Conservation (phyloP, 2,329 filamentous ascomycete species). For the Venturia effusa region DNA sequence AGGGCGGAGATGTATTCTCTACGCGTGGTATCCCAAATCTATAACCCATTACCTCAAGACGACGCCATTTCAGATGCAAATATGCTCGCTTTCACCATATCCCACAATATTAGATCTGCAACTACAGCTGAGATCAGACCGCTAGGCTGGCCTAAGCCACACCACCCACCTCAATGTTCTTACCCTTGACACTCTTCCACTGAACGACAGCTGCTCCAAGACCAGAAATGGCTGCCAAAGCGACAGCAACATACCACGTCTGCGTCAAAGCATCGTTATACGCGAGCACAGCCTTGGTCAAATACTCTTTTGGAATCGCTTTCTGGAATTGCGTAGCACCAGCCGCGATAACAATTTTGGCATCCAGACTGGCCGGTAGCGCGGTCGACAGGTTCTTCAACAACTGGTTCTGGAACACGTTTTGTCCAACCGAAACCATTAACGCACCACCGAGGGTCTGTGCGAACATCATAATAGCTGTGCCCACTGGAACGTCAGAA, state of each 20-base stretch:
- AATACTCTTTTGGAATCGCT: constrained; percentile 38
- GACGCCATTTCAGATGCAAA: background rate
- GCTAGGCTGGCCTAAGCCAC: background rate
- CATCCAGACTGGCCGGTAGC: constrained; percentile 29
- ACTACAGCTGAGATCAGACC: background rate
- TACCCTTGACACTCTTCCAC: constrained; percentile 57
- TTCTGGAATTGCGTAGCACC: constrained; percentile 50
- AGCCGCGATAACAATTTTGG: constrained; percentile 30
- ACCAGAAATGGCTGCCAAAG: constrained; percentile 42
- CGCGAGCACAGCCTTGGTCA: constrained; percentile 45
- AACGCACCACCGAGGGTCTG: constrained; percentile 38
- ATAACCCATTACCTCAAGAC: background rate
- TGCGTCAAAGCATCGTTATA: constrained; percentile 53
- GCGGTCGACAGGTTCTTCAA: constrained; percentile 28
- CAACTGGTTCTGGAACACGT: constrained; percentile 39
- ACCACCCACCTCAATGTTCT: constrained; percentile 18
- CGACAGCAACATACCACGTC: constrained; percentile 50
- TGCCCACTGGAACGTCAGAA: constrained; percentile 35
- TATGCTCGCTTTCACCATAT: background rate
- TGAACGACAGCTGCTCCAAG: constrained; percentile 47
- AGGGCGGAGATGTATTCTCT: background rate
- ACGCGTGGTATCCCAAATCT: background rate
- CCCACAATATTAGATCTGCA: background rate
- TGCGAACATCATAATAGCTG: constrained; percentile 36
- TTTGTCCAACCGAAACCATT: constrained; percentile 39